A percentile compares a stretch with the other conserved stretches of the same genome.
phyloP scores from a whole-genome alignment of 352 stramenopile genomes.

The Phytophthora chlamydospora region DNA sequence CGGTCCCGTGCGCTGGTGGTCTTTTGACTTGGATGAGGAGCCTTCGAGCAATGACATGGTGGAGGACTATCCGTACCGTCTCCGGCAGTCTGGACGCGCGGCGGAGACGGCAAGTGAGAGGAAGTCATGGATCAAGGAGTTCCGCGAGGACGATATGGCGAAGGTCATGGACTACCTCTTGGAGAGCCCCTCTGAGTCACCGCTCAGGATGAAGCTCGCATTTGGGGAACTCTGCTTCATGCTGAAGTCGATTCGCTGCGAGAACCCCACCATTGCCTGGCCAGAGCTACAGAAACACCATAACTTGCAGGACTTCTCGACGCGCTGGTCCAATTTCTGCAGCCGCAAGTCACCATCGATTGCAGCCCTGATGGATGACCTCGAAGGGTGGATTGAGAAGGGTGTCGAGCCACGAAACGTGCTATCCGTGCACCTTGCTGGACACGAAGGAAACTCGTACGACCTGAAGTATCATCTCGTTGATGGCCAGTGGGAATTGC shows the following conservation, averaged over 20 bases:
- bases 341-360: constrained; percentile 25
- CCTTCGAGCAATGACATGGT: constrained; percentile 20
- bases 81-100: constrained; percentile 31
- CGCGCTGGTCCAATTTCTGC: constrained; percentile 47
- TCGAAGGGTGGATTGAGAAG: constrained; percentile 34
- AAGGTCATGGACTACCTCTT: constrained; percentile 35
- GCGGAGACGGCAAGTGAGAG: constrained; percentile 17
- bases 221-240: constrained; percentile 46
- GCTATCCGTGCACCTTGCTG: constrained; percentile 37
- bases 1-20: constrained; percentile 31
- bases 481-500: constrained; percentile 25
- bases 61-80: constrained; percentile 26
- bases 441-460: constrained; percentile 14
- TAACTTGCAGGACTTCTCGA: constrained; percentile 31
- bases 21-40: constrained; percentile 30
- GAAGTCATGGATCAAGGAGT: constrained; percentile 38
- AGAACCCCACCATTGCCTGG: constrained; percentile 33
- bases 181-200: constrained; percentile 13
- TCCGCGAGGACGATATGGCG: constrained; percentile 23
- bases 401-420: constrained; percentile 6
- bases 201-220: constrained; percentile 27
- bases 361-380: constrained; percentile 30
- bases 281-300: constrained; percentile 37
- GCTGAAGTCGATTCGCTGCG: constrained; percentile 28
- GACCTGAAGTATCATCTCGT: constrained; percentile 52